Conservation (phyloP, 495 filamentous ascomycete genomes). For the Neurospora africana region DNA sequence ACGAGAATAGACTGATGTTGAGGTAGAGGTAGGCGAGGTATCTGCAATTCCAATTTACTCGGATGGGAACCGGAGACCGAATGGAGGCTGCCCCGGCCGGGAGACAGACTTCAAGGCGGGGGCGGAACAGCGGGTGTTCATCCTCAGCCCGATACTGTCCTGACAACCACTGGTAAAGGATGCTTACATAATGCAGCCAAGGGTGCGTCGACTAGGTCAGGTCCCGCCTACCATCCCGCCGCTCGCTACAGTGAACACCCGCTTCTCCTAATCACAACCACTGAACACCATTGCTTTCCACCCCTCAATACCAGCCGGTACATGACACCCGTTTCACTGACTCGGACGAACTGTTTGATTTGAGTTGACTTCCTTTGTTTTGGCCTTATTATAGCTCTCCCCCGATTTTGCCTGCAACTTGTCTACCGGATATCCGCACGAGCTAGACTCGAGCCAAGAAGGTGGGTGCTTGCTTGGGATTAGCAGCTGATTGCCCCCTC, state of each 20-base stretch:
- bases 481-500: neutral
- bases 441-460: neutral
- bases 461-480: neutral
- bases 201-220: neutral
- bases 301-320: neutral
- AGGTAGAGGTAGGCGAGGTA: neutral
- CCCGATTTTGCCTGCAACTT: neutral
- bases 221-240: neutral
- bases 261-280: neutral
- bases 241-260: neutral
- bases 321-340: neutral
- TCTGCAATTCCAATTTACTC: neutral
- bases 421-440: neutral
- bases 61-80: neutral
- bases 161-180: neutral
- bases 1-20: no score
- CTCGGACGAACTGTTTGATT: neutral
- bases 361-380: neutral
- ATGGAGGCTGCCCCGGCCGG: neutral
- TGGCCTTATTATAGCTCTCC: neutral
- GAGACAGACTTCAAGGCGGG: neutral
- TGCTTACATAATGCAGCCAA: neutral
- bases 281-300: neutral
- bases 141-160: neutral
- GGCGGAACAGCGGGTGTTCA: neutral